phyloP scores from a whole-genome alignment of 192 early-diverging fungal species.

The Umbelopsis sp. region DNA sequence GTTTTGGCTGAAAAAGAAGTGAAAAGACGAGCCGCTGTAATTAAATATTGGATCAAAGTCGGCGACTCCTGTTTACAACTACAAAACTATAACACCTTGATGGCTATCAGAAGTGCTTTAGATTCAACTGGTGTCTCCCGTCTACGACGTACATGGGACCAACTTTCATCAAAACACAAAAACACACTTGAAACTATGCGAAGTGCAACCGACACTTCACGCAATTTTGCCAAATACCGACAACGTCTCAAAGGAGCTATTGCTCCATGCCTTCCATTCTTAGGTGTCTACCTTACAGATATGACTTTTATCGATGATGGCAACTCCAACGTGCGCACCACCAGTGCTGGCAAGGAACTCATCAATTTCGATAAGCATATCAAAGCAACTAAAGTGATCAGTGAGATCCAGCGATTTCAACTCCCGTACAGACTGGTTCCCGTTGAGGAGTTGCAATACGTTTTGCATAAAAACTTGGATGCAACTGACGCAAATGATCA shows the following conservation, averaged over 20 bases:
- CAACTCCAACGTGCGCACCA: slow-evolving; percentile 65
- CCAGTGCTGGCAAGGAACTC: slow-evolving; percentile 42
- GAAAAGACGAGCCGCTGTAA: slow-evolving; percentile 62
- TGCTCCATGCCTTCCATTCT: slow-evolving; percentile 74
- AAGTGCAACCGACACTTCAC: slow-evolving; percentile 57
- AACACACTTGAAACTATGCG: slow-evolving; percentile 62
- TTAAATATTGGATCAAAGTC: slow-evolving; percentile 84
- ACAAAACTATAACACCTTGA: slow-evolving; percentile 73
- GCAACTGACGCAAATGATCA: slow-evolving; percentile 62
- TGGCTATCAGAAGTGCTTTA: slow-evolving; percentile 80
- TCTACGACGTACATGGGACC: slow-evolving; percentile 69
- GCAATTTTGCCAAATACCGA: slow-evolving; percentile 66
- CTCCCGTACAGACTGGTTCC: slow-evolving; percentile 67
- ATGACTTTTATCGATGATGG: slow-evolving; percentile 87
- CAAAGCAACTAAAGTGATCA: slow-evolving; percentile 60
- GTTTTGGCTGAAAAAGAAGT: slow-evolving; percentile 74
- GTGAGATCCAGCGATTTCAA: slow-evolving; percentile 79
- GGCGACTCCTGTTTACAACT: slow-evolving; percentile 55
- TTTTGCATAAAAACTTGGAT: slow-evolving; percentile 58
- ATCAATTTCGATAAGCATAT: slow-evolving; percentile 87
- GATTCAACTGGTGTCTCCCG: slow-evolving; percentile 72
- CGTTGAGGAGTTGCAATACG: slow-evolving; percentile 78
- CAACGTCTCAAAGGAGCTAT: slow-evolving; percentile 46
- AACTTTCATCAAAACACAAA: slow-evolving; percentile 67
- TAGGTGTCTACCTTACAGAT: slow-evolving; percentile 81